Percentiles rank a stretch among this genome's conserved stretches.
These are phyloP conservation scores for Geotrichum candidum DNA, from an alignment of 1,139 yeast genomes.

Conservation along the genomic window DNA sequence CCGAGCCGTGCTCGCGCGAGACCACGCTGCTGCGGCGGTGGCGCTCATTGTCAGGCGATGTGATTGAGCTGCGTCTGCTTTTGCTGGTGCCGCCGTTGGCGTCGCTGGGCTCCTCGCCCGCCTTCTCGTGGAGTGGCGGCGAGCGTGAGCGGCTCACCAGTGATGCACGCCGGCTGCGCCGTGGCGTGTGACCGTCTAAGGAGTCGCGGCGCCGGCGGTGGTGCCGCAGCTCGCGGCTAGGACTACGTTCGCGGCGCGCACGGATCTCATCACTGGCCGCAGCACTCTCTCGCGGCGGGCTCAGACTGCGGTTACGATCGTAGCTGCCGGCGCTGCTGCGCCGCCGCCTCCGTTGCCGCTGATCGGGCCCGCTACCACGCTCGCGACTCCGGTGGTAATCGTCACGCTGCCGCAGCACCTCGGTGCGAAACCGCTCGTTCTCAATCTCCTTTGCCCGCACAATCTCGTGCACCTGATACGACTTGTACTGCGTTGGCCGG, in stretches of 20 bases:
- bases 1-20: neutral
- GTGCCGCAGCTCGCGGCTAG: slow-evolving; percentile 5
- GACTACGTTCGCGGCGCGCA: slow-evolving; percentile 3
- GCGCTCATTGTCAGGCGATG: neutral
- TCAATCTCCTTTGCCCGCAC: slow-evolving; percentile 21
- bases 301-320: slow-evolving; percentile 14
- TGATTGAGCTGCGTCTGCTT: neutral
- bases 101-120: neutral
- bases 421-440: slow-evolving; percentile 22
- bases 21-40: neutral
- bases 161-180: slow-evolving; percentile 3
- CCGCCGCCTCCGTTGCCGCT: neutral
- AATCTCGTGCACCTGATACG: slow-evolving; percentile 22
- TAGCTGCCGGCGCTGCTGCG: neutral
- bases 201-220: slow-evolving; percentile 10
- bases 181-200: neutral
- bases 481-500: slow-evolving; percentile 7
- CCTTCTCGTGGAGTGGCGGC: neutral
- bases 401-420: slow-evolving; percentile 10
- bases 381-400: neutral
- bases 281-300: slow-evolving; percentile 10
- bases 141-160: slow-evolving; percentile 6
- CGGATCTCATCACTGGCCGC: neutral
- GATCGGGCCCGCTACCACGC: neutral
- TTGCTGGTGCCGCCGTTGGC: neutral